Base-by-base conservation (phyloP, 2,329 filamentous ascomycete species). In the Diaporthe eres region DNA sequence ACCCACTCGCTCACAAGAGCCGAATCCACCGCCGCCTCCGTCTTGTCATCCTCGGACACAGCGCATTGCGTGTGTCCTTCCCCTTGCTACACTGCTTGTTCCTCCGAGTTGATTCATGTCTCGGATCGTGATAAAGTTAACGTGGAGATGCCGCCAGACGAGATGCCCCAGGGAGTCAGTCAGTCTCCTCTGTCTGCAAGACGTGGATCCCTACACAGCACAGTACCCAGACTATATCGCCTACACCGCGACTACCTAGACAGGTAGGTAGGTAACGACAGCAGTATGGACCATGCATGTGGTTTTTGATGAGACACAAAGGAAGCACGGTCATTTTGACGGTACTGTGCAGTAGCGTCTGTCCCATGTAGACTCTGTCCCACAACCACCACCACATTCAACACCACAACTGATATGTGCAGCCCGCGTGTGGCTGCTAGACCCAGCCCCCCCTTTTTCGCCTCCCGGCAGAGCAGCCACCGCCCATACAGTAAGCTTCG, bases 61-160 rank as follows among this genome's bases (percentile, higher is more conserved):
- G 63, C 63, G 44, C 44, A 68, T 68, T 68, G 44, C 63, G 63
- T 51, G 44, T 51, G 22, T 51, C 17, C 12, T 68, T 51, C 63
- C 63, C 63, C 63, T 68, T 68, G 63, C 63, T 68, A 68, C 63
- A 51, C 44, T 68, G 63, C 63, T 68, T 68, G 63, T 51, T 51
- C 44, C 44, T 22, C 44, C 63, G 63, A 39, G 44, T 68, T 68
- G 63, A 49, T 68, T 68, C 63, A 51, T 68, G 63, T 68, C 63
- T 68, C 63, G 63, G 63, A 68, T 68, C 31, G 42, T 68, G 63
- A 51, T 68, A 68, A 37, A 51, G 63, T 51, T 51, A 37, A 37
- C 63, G 44, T 68, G 63, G 63, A 49, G 25, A 49, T 65, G n/a
- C 25, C 13, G 39, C 60, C 42, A 44, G n/a, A 47, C 42, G 39